Conservation (phyloP, 148 eudicot genomes). For the Chenopodium quinoa region DNA sequence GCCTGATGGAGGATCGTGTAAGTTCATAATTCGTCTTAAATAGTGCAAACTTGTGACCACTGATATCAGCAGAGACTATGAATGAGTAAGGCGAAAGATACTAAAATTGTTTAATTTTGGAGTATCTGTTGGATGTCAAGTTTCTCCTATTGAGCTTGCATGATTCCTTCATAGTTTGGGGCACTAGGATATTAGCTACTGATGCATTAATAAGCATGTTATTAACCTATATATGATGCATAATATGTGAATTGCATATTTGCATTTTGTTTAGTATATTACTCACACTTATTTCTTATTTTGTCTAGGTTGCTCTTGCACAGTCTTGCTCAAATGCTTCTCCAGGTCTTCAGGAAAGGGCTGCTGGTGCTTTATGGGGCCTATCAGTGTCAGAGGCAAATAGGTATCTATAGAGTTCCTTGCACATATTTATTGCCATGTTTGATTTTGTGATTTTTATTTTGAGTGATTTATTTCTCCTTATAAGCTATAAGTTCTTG, state of each 20-base stretch:
- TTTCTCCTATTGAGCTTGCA: background rate
- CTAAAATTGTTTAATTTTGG: too few species aligned
- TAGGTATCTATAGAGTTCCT: constrained; percentile 46
- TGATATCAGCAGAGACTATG: too few species aligned
- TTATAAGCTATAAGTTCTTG: too few species aligned
- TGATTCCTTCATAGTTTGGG: background rate
- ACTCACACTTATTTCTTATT: constrained; percentile 14
- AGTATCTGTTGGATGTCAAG: background rate
- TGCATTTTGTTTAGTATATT: background rate
- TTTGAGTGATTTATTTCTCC: background rate
- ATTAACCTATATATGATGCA: background rate
- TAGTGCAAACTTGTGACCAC: too few species aligned
- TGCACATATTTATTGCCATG: background rate
- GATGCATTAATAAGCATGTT: background rate
- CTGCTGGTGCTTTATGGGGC: constrained; percentile 99
- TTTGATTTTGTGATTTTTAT: background rate
- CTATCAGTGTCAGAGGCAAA: constrained; percentile 92
- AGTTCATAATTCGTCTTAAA: too few species aligned
- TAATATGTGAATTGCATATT: background rate
- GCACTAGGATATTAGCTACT: background rate
- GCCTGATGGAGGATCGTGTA: background rate
- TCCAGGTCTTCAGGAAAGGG: constrained; percentile 99
- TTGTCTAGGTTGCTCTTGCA: constrained; percentile 86
- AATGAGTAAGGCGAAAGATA: too few species aligned
- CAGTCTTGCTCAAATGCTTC: constrained; percentile 80